Percentiles rank a stretch among this genome's conserved stretches.
Conservation (phyloP, 2,329 filamentous ascomycete species). For the Aureobasidium sp. region DNA sequence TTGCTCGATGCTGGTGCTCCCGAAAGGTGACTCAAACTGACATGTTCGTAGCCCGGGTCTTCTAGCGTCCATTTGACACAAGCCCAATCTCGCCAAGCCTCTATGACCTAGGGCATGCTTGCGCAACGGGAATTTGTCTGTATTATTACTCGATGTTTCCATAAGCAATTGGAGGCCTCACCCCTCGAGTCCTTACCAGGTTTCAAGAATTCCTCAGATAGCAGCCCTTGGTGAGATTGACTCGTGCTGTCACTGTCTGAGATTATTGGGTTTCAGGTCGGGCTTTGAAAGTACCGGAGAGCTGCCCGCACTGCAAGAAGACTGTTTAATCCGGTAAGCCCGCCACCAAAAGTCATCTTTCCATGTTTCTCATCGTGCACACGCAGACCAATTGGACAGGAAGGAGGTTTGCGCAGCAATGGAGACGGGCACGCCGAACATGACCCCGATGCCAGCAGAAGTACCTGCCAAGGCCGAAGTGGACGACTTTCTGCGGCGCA, state of each 20-base stretch:
- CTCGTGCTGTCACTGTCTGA: neutral
- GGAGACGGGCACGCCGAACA: conserved; percentile 12
- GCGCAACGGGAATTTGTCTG: neutral
- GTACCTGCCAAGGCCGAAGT: conserved; percentile 37
- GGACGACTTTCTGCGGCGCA: conserved; percentile 43
- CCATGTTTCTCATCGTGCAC: neutral
- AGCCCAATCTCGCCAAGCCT: neutral
- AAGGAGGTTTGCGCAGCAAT: conserved; percentile 4
- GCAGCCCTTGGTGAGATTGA: neutral
- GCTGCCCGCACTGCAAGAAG: neutral
- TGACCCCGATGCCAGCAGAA: conserved; percentile 13
- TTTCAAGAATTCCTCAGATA: neutral
- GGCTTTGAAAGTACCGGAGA: neutral
- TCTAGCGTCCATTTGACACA: neutral
- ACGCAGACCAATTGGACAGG: neutral
- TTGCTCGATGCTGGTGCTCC: neutral
- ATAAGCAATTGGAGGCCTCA: neutral
- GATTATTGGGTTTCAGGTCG: neutral
- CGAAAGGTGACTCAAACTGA: neutral
- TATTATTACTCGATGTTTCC: neutral
- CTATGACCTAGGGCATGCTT: neutral
- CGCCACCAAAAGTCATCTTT: neutral
- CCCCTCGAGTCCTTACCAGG: neutral
- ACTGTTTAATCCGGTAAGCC: neutral
- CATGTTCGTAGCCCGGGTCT: neutral